phyloP scores from a whole-genome alignment of 768 basidiomycete genomes.

The Auricularia cornea region DNA sequence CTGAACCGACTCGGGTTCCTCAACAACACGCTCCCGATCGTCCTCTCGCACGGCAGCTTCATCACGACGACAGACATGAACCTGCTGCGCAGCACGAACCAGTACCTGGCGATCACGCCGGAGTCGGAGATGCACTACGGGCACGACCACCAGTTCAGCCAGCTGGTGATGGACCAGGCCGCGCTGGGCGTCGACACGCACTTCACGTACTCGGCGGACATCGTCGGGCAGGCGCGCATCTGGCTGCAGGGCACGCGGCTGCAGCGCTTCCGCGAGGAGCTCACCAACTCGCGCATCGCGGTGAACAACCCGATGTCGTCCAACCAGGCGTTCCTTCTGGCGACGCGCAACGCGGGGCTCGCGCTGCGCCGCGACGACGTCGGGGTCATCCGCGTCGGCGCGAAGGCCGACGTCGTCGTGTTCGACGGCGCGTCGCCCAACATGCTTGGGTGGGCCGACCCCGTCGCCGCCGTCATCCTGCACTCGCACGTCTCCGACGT shows the following conservation, averaged over 20 bases:
- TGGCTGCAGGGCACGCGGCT: neutral
- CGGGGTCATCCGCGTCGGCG: neutral
- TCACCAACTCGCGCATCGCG: neutral
- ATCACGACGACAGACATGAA: neutral
- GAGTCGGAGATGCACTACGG: conserved; percentile 1
- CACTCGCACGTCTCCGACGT: neutral
- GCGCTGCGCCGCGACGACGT: neutral
- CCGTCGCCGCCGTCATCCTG: neutral
- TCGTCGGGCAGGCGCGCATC: neutral
- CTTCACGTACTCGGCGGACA: neutral
- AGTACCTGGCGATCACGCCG: neutral
- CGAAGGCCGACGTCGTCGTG: neutral
- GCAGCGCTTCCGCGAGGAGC: neutral
- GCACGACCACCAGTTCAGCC: neutral
- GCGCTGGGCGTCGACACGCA: conserved; percentile 1
- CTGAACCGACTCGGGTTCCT: neutral
- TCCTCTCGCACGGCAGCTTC: conserved; percentile 1
- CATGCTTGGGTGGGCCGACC: neutral
- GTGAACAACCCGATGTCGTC: neutral
- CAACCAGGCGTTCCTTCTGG: neutral
- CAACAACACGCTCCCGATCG: neutral
- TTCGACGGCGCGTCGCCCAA: neutral
- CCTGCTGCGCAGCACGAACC: neutral
- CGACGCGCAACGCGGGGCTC: neutral
- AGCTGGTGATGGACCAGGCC: neutral